Evolutionary conservation across 164 flowering plant genomes (phyloP).

Genomic region (Magnolia changhungtana): DNA sequence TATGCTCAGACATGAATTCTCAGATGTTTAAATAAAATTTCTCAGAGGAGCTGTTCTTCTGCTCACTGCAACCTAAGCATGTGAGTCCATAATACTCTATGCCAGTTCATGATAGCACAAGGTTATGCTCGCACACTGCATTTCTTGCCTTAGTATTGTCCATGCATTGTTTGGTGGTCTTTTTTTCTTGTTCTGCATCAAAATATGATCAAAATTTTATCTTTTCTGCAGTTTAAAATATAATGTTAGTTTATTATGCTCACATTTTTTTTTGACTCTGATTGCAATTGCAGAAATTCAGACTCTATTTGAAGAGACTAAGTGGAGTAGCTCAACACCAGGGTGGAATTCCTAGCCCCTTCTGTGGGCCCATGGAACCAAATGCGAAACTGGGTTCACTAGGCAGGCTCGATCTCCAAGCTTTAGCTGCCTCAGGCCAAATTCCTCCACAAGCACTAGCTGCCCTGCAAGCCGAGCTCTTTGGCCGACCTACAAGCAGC

Average conservation of each 20-base stretch:
- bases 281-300: constrained; percentile 59
- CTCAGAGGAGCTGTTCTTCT: too few species aligned
- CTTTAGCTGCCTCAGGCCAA: constrained; percentile 77
- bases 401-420: constrained; percentile 63
- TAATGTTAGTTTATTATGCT: background rate
- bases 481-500: constrained; percentile 56
- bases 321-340: constrained; percentile 68
- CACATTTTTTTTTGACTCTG: background rate
- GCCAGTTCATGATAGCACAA: background rate
- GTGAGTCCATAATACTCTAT: background rate
- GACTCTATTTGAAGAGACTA: constrained; percentile 73
- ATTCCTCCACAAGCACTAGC: constrained; percentile 73
- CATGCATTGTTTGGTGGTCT: background rate
- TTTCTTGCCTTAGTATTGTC: background rate
- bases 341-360: constrained; percentile 44
- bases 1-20: background rate
- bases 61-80: too few species aligned
- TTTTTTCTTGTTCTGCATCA: background rate
- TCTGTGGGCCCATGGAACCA: constrained; percentile 49
- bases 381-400: constrained; percentile 46
- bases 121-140: background rate
- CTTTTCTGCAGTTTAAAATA: background rate
- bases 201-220: background rate
- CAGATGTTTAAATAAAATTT: too few species aligned
- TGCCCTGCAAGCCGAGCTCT: constrained; percentile 69